Evolutionary conservation across 495 filamentous ascomycete species (phyloP).

Genomic region (Aspergillus funiculosus): DNA sequence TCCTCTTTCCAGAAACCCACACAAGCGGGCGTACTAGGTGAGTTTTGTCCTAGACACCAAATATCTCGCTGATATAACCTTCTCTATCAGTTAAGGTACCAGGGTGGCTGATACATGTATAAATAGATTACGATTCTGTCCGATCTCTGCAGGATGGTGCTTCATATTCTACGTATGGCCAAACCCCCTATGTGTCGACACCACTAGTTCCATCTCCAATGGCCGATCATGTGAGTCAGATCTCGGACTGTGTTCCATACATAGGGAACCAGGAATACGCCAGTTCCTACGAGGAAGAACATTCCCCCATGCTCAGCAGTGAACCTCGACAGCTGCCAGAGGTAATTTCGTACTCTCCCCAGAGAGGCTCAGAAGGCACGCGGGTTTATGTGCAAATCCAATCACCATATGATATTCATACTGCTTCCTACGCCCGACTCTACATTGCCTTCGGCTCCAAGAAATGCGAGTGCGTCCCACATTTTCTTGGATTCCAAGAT

Average conservation of each 20-base stretch:
- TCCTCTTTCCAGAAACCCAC: conserved; percentile 45
- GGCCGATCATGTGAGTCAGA: conserved; percentile 43
- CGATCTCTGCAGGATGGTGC: conserved; percentile 43
- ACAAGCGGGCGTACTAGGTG: conserved; percentile 40
- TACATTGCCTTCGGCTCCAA: conserved; percentile 71
- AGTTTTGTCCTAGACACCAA: conserved; percentile 11
- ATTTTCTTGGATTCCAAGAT: conserved; percentile 54
- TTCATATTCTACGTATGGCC: conserved; percentile 40
- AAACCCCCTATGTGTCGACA: conserved; percentile 41
- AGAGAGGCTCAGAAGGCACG: conserved; percentile 60
- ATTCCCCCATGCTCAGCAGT: conserved; percentile 33
- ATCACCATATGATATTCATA: conserved; percentile 64
- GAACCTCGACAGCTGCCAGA: conserved; percentile 44
- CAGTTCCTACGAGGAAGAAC: conserved; percentile 42
- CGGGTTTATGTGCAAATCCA: conserved; percentile 66
- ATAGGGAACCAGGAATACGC: conserved; percentile 39
- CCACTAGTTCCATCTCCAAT: conserved; percentile 41
- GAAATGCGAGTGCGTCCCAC: conserved; percentile 56
- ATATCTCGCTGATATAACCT: neutral
- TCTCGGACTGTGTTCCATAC: conserved; percentile 42
- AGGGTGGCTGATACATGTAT: conserved; percentile 8
- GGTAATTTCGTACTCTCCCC: conserved; percentile 62
- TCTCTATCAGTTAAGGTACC: neutral
- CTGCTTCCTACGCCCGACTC: conserved; percentile 50
- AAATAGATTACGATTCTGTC: conserved; percentile 39